Conservation (phyloP, 192 early-diverging fungal genomes). For the Coemansia sp. region DNA sequence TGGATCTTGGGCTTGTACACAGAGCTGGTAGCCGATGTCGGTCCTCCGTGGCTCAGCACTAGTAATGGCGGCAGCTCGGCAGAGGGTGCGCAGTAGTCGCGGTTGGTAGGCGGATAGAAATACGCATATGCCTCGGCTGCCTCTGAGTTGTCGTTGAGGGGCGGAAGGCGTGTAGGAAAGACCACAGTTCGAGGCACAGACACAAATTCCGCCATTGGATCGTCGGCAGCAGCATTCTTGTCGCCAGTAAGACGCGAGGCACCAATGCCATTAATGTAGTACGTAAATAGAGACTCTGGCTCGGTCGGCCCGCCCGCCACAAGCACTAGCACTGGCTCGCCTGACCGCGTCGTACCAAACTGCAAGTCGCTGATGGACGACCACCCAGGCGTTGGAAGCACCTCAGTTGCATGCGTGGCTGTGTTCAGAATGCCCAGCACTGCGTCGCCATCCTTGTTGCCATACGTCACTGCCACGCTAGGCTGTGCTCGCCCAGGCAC, state of each 20-base stretch:
- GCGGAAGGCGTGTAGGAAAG: conserved; percentile 58
- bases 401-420: conserved; percentile 21
- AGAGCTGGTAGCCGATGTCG: conserved; percentile 49
- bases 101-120: conserved; percentile 67
- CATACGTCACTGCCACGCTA: conserved; percentile 25
- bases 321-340: conserved; percentile 34
- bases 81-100: conserved; percentile 46
- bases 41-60: conserved; percentile 72
- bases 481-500: conserved; percentile 10
- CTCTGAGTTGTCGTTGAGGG: not conserved
- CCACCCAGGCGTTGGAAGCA: conserved; percentile 39
- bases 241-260: not conserved
- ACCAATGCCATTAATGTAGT: conserved; percentile 26
- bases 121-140: conserved; percentile 50
- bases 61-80: conserved; percentile 66
- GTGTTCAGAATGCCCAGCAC: conserved; percentile 34
- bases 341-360: conserved; percentile 23
- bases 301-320: conserved; percentile 32
- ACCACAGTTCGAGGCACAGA: conserved; percentile 61
- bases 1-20: conserved; percentile 55
- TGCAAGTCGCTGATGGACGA: conserved; percentile 24
- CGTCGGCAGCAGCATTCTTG: not conserved
- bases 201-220: conserved; percentile 45
- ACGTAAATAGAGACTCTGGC: conserved; percentile 28
- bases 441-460: conserved; percentile 2